A percentile compares a stretch with the other conserved stretches of the same genome.
phyloP scores from a whole-genome alignment of 805 yeast genomes.

The Grigorovia yakushimaensis region DNA sequence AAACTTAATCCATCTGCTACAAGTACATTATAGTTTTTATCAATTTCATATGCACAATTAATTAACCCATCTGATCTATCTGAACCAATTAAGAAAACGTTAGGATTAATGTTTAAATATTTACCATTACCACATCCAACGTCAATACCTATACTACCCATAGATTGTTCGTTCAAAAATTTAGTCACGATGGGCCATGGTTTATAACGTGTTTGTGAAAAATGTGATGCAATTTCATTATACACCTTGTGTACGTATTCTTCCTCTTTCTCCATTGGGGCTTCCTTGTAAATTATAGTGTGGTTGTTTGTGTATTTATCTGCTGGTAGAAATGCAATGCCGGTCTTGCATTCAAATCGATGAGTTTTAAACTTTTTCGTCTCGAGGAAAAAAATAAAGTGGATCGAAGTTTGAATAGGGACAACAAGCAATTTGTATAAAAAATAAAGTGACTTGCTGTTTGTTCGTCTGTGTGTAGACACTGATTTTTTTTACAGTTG shows the following conservation, averaged over 20 bases:
- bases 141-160: slow-evolving; percentile 72
- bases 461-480: too few species aligned
- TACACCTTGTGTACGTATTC: slow-evolving; percentile 84
- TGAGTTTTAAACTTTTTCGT: background rate
- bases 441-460: too few species aligned
- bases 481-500: too few species aligned
- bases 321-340: too few species aligned
- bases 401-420: background rate
- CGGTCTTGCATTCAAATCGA: too few species aligned
- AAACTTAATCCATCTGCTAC: slow-evolving; percentile 72
- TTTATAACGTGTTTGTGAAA: slow-evolving; percentile 84
- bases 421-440: too few species aligned
- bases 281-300: too few species aligned
- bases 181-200: slow-evolving; percentile 95
- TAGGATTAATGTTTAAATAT: slow-evolving; percentile 62
- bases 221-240: slow-evolving; percentile 85
- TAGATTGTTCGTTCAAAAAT: slow-evolving; percentile 41
- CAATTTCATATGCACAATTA: slow-evolving; percentile 45
- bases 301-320: too few species aligned
- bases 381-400: background rate
- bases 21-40: slow-evolving; percentile 39
- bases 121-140: slow-evolving; percentile 98
- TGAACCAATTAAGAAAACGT: slow-evolving; percentile 61
- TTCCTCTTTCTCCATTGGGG: slow-evolving; percentile 51
- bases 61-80: slow-evolving; percentile 66